Conservation (phyloP, 2,329 filamentous ascomycete genomes). For the Dactylellina leptospora region DNA sequence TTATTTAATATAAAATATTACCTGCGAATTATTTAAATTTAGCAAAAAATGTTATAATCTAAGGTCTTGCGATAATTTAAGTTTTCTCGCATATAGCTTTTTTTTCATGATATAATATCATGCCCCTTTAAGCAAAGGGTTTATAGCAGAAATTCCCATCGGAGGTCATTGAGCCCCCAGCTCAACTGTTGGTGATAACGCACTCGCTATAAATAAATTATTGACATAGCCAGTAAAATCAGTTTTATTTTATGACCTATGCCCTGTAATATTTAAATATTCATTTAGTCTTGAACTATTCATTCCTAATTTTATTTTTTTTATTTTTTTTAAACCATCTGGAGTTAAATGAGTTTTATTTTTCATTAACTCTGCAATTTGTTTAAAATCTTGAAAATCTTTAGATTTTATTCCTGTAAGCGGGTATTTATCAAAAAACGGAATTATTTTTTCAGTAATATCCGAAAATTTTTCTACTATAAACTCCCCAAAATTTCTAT, state of each 20-base stretch:
- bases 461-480: conserved; percentile 35
- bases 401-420: conserved; percentile 18
- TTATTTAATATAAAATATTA: too few species aligned
- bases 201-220: conserved; percentile 14
- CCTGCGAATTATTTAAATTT: too few species aligned
- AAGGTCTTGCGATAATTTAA: too few species aligned
- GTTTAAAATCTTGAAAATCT: conserved; percentile 25
- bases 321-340: conserved; percentile 42
- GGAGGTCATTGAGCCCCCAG: conserved; percentile 7
- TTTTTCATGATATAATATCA: too few species aligned
- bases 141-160: conserved; percentile 6
- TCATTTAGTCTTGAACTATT: conserved; percentile 43
- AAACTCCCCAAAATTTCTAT: conserved; percentile 14
- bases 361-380: conserved; percentile 39
- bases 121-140: too few species aligned
- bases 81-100: too few species aligned
- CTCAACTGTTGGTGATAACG: conserved; percentile 21
- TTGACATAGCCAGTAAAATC: too few species aligned
- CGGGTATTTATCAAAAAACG: conserved; percentile 30
- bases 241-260: conserved; percentile 17
- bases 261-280: conserved; percentile 15
- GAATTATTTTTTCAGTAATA: conserved; percentile 33
- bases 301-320: conserved; percentile 39
- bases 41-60: too few species aligned
- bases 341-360: conserved; percentile 22